Base-by-base conservation (phyloP, 441 rosid species). In the Mallotus repandus region DNA sequence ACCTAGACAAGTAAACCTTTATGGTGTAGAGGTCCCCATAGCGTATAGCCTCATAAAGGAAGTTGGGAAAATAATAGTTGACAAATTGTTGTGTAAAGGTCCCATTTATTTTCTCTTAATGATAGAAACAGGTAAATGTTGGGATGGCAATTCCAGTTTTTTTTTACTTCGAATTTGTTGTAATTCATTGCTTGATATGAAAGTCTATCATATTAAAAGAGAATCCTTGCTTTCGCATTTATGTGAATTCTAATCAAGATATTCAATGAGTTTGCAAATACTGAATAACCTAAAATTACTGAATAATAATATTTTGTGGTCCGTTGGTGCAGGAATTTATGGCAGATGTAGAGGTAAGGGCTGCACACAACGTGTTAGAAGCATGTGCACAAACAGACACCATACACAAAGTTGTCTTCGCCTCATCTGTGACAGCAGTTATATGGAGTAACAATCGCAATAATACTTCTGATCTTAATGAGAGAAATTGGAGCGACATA, bases 281-380 rank as follows among this genome's bases (percentile, higher is more conserved):
- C 41, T 68, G 14, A 5, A 16, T 13, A 35, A 16, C n/a, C 32
- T 14, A 61, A 5, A 43, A 14, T 18, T 38, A 63, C 9, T 48
- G 43, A 66, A 29, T 25, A 29, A 14, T 4, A 53, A 32, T 48
- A 29, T 29, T 29, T 15, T 25, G 57, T 29, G 12, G 15, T 12
- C 18, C 4, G 9, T 12, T 8, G 77, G 59, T 63, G 70, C 84
- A 90, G 91, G 95, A 90, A 67, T 76, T 63, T 11, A 86, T 84
- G 89, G 81, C 89, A 29, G 95, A 90, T 61, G 84, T 83, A 54
- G 92, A 90, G 78, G 92, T 82, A 6, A 74, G 87, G 73, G 91
- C 92, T 32, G 91, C 95, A 0, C 92, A 88, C 65, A 90, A 90
- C 63, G 89, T 83, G 74, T 61, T 90, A 25, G 95, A 90, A 73